Base-by-base conservation (phyloP, 345 rosid species). In the Heritiera littoralis region DNA sequence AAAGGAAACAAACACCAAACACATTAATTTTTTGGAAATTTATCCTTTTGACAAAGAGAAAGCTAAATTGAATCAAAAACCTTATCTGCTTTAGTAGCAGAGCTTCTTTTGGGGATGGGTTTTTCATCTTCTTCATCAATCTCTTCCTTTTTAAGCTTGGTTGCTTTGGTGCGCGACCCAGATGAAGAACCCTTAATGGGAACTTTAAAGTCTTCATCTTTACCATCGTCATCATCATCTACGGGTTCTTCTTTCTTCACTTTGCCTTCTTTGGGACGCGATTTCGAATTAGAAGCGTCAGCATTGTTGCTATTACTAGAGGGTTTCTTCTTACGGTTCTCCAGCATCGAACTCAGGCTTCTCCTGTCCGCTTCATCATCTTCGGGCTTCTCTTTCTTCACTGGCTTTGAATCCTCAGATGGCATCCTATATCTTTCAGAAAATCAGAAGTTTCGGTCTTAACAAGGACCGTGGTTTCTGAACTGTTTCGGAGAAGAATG, bases 321-420 rank as follows among this genome's bases (percentile, higher is more conserved):
- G 58, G 87, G 80, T 14, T 86, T 91, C 85, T 84, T 91, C 86
- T 80, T 90, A 20, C 84, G 84, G 55, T 84, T 84, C 79, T 72
- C 83, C 52, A 74, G 52, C 56, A 92, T 70, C 35, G 92, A 88
- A 58, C 87, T 84, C 89, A 92, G 77, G 80, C 89, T 84, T 89
- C 77, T 87, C 3, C 80, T 79, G 66, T 85, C 91, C 63, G 67
- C 77, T 28, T 73, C 84, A 17, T 85, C 89, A 7, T 80, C 91
- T 20, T 30, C 80, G 77, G 28, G 80, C 43, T 73, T 81, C 72
- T 76, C 84, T 58, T 77, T 87, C 78, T 85, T 85, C 84, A 80
- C 46, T 48, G 86, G 45, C 77, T 85, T 88, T 8, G 87, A 75
- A 67, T 90, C 93, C 78, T 88, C 92, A 1, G 90, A 86, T 38